These are phyloP conservation scores for Auriscalpium vulgare DNA, from an alignment of 768 basidiomycete genomes.

Conservation along the genomic window DNA sequence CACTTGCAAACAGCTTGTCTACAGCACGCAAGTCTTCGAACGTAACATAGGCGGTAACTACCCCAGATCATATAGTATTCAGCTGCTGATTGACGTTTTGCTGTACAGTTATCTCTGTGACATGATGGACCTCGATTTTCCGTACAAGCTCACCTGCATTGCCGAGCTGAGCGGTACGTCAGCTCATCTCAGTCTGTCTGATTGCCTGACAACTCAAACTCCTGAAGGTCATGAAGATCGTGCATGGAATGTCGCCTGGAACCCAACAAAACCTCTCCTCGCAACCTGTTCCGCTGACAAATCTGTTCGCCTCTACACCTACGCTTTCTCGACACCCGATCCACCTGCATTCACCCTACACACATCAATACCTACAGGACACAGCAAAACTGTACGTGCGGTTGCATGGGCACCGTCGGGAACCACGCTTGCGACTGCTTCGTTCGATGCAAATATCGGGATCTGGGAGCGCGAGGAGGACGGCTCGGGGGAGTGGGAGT, in stretches of 20 bases:
- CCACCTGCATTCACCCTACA: slow-evolving; percentile 41
- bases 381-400: slow-evolving; percentile 80
- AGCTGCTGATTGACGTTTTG: too few species aligned
- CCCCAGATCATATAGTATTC: too few species aligned
- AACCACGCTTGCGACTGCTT: slow-evolving; percentile 78
- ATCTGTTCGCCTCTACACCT: slow-evolving; percentile 78
- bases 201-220: too few species aligned
- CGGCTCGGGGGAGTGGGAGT: slow-evolving; percentile 67
- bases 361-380: slow-evolving; percentile 72
- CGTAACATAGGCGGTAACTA: too few species aligned
- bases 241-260: slow-evolving; percentile 88
- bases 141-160: slow-evolving; percentile 5
- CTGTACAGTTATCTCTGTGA: too few species aligned
- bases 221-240: slow-evolving; percentile 66
- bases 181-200: background rate
- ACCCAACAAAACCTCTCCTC: slow-evolving; percentile 69
- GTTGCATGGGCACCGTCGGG: slow-evolving; percentile 90
- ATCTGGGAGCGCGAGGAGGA: slow-evolving; percentile 54
- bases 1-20: too few species aligned
- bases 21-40: too few species aligned
- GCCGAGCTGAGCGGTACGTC: slow-evolving; percentile 7
- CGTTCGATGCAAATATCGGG: slow-evolving; percentile 88
- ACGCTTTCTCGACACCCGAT: slow-evolving; percentile 26
- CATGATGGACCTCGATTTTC: background rate
- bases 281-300: slow-evolving; percentile 96